Conservation (phyloP, 345 rosid genomes). For the Bruguiera parviflora region DNA sequence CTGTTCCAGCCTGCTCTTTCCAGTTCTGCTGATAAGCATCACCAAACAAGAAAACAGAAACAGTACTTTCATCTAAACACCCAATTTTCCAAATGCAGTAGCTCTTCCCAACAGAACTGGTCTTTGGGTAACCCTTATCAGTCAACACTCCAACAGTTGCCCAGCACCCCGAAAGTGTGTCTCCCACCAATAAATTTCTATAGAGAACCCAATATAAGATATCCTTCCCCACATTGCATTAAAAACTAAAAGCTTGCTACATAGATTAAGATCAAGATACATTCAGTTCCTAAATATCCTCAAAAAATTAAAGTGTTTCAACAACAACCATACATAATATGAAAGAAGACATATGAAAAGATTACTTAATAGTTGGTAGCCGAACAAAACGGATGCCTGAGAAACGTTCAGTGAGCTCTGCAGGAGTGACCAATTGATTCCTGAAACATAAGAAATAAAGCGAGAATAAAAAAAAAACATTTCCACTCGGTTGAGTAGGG, state of each 20-base stretch:
- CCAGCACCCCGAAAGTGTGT: constrained; percentile 80
- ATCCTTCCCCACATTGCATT: constrained; percentile 6
- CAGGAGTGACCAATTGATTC: constrained; percentile 56
- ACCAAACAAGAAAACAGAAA: constrained; percentile 86
- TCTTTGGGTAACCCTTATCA: constrained; percentile 73
- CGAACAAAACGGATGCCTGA: constrained; percentile 81
- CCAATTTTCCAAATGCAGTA: constrained; percentile 74
- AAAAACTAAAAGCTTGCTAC: background rate
- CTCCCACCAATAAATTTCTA: constrained; percentile 76
- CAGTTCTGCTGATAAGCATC: constrained; percentile 63
- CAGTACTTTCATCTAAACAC: constrained; percentile 51
- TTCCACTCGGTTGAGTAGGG: too few relatives aligned
- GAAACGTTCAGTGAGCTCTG: constrained; percentile 60
- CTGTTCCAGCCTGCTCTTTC: constrained; percentile 62
- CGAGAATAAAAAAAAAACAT: background rate
- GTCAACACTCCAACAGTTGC: constrained; percentile 76
- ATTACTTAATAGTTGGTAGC: constrained; percentile 61
- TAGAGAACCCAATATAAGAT: constrained; percentile 13
- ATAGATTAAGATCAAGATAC: background rate
- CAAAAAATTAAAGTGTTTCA: background rate
- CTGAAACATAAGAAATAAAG: constrained; percentile 26
- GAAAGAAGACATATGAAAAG: constrained; percentile 2
- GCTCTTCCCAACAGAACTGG: constrained; percentile 70
- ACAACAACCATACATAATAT: background rate
- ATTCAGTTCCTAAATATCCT: background rate